Percentiles rank a stretch among this genome's conserved stretches.
Evolutionary conservation across 2,329 filamentous ascomycete species (phyloP).

Genomic region (Dactylellina sp.): DNA sequence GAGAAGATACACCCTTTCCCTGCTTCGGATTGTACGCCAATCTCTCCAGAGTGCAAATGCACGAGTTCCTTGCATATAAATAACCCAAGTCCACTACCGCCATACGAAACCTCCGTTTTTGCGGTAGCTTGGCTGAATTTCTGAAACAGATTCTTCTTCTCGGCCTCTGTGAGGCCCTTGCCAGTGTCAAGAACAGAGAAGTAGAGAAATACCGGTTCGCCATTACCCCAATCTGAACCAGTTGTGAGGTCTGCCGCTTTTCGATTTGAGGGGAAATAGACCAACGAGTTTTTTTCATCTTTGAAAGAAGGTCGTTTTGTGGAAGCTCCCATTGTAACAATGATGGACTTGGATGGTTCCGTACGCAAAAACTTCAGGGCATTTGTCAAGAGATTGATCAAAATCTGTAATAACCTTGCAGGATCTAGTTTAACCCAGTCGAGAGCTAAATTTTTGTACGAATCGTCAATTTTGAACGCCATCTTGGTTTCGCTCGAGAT

Average conservation of each 20-base stretch:
- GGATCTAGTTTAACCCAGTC: constrained; percentile 82
- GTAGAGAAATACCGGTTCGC: constrained; percentile 73
- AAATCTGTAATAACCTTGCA: constrained; percentile 77
- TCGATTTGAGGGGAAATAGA: constrained; percentile 62
- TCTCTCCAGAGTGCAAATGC: constrained; percentile 81
- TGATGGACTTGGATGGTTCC: constrained; percentile 71
- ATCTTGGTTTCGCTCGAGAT: constrained; percentile 78
- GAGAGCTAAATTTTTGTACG: constrained; percentile 73
- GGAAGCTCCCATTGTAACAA: constrained; percentile 75
- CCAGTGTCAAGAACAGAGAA: constrained; percentile 83
- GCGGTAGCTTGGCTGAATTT: constrained; percentile 59
- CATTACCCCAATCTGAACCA: constrained; percentile 64
- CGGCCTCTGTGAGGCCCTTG: constrained; percentile 76
- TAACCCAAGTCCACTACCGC: constrained; percentile 76
- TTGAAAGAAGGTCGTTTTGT: constrained; percentile 64
- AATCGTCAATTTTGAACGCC: constrained; percentile 75
- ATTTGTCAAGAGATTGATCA: constrained; percentile 73
- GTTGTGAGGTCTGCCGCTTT: constrained; percentile 60
- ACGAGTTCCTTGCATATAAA: constrained; percentile 82
- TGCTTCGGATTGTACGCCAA: constrained; percentile 76
- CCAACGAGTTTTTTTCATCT: constrained; percentile 60
- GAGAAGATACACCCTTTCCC: constrained; percentile 79
- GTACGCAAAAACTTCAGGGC: constrained; percentile 75
- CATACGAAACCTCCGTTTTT: constrained; percentile 76
- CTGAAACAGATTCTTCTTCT: constrained; percentile 59